Evolutionary conservation across 768 basidiomycete genomes (phyloP).

Genomic region (Mycena venus): DNA sequence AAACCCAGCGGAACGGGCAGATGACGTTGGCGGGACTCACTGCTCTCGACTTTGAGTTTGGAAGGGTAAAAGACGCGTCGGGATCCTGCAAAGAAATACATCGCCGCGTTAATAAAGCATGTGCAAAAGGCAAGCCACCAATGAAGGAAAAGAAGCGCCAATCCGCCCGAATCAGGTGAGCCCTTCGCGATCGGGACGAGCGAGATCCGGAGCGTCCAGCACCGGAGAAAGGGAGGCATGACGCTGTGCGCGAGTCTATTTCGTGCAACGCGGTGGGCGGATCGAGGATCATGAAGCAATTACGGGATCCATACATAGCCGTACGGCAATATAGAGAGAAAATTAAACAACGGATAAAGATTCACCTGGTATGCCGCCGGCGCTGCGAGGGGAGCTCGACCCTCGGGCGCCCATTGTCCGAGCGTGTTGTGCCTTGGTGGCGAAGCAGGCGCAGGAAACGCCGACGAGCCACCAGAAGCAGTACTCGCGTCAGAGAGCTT

Average conservation of each 20-base stretch:
- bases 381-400: background rate
- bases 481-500: conserved; percentile 21
- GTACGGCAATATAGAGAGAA: background rate
- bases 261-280: conserved; percentile 13
- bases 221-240: conserved; percentile 29
- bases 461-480: conserved; percentile 22
- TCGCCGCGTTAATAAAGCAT: conserved; percentile 33
- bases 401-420: conserved; percentile 17
- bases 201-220: conserved; percentile 27
- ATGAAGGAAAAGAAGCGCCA: conserved; percentile 28
- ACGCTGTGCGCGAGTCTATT: conserved; percentile 11
- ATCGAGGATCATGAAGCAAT: conserved; percentile 29
- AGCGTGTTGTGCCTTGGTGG: conserved; percentile 22
- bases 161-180: conserved; percentile 23
- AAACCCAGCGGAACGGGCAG: conserved; percentile 6
- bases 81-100: conserved; percentile 29
- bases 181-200: conserved; percentile 12
- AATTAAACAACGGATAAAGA: conserved; percentile 1
- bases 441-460: conserved; percentile 23
- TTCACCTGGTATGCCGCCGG: conserved; percentile 25
- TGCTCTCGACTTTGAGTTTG: conserved; percentile 23
- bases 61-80: conserved; percentile 23
- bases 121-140: conserved; percentile 19
- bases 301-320: conserved; percentile 30
- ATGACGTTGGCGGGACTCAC: conserved; percentile 34